Evolutionary conservation across 2,329 filamentous ascomycete genomes (phyloP), one percentile per base, ranked within the genome.

Genomic region (Aspergillus puulaauensis): DNA sequence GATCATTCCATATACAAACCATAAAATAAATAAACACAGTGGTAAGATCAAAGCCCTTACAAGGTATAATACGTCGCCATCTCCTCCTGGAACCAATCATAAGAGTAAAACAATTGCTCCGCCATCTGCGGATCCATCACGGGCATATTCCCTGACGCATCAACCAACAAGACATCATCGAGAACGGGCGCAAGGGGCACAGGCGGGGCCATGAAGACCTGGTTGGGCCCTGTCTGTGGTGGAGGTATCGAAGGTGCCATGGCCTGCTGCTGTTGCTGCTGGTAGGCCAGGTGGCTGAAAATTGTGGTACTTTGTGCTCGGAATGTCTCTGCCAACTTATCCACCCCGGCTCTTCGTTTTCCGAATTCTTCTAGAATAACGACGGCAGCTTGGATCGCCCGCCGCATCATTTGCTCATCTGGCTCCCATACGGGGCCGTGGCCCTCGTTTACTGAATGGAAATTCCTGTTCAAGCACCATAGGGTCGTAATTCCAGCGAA

Each of bases 81-180:
- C 57, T 74, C 72, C 63, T 74, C 70, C 56, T 74, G 72, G 39
- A 74, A 74, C 71, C 71, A 74, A 60, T 74, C 72, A 54, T 74
- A 74, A 2, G 71, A 74, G 57, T 73, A 73, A 24, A 68, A 72
- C 48, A 74, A 59, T 60, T 74, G 71, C 43, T 74, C 71, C 21
- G 71, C 71, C 66, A 74, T 64, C 53, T 71, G 69, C 6, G 71
- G 70, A 62, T 74, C 71, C 24, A 73, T 68, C 52, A 69, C 66
- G 3, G 72, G 70, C 31, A 71, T 63, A 24, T 54, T 63, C 3
- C 67, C 68, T 35, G 69, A 68, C 17, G 58, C 64, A 57, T 73
- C 70, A 3, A 73, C 70, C 15, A 74, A 61, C 17, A 73, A 57
- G 9, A 73, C 70, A 47, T 74, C 71, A 51, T 74, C 72, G 6